Conservation (phyloP, 1,284 basidiomycete genomes). For the Tilletia setariae region DNA sequence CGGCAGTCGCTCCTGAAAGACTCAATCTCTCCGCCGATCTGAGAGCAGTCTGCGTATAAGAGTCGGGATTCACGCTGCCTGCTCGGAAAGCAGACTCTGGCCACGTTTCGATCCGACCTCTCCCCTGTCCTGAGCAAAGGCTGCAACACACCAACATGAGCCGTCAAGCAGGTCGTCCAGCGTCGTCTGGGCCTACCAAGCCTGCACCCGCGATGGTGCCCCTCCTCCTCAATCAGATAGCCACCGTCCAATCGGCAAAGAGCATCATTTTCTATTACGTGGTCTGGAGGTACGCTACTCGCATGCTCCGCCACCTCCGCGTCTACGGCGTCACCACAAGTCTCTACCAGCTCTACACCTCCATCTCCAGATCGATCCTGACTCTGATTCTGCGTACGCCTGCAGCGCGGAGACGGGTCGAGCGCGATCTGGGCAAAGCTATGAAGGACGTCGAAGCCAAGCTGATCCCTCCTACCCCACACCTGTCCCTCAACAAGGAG, state of each 20-base stretch:
- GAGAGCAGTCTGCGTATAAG: too few relatives aligned
- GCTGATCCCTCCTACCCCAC: constrained; percentile 36
- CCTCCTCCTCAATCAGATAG: constrained; percentile 4
- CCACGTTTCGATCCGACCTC: too few relatives aligned
- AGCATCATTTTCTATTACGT: constrained; percentile 41
- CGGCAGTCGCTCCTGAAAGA: too few relatives aligned
- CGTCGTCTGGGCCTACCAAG: not conserved
- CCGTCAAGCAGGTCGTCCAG: not conserved
- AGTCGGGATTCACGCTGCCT: too few relatives aligned
- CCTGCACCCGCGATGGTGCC: constrained; percentile 7
- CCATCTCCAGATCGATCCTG: constrained; percentile 32
- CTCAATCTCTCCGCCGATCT: too few relatives aligned
- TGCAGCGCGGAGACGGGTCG: constrained; percentile 40
- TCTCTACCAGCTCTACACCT: constrained; percentile 39
- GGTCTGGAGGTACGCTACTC: constrained; percentile 30
- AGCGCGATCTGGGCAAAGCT: constrained; percentile 43
- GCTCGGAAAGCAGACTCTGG: too few relatives aligned
- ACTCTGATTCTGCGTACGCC: constrained; percentile 42
- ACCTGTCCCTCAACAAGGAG: constrained; percentile 29
- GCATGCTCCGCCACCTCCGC: constrained; percentile 38
- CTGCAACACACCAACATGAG: not conserved
- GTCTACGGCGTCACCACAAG: constrained; percentile 38
- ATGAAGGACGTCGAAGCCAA: constrained; percentile 44
- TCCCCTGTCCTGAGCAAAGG: too few relatives aligned
- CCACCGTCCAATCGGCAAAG: constrained; percentile 27